phyloP scores from a whole-genome alignment of 2,329 filamentous ascomycete species.

The Cercospora brassicicola region DNA sequence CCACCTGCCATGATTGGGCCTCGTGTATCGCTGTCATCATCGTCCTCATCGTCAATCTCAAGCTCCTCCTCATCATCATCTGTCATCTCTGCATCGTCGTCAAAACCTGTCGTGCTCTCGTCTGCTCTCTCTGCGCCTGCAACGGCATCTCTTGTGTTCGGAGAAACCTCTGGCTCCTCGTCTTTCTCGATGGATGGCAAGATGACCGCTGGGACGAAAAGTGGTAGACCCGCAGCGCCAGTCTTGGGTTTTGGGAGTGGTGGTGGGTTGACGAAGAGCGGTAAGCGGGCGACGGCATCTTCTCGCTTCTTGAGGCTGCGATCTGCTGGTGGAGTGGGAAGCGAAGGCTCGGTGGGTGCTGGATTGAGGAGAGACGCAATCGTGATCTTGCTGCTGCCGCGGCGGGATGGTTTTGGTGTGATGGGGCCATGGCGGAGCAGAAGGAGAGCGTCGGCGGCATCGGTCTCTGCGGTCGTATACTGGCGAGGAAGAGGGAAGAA shows the following conservation, averaged over 20 bases:
- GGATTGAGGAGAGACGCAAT: conserved; percentile 6
- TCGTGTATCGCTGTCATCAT: background rate
- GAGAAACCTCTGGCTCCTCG: background rate
- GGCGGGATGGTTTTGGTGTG: background rate
- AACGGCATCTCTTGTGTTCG: background rate
- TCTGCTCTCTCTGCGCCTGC: background rate
- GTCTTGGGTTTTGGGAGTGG: background rate
- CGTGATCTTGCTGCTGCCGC: background rate
- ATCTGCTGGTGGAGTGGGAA: background rate
- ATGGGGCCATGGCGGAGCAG: background rate
- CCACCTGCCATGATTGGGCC: background rate
- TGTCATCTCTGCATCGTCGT: background rate
- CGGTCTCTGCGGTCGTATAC: background rate
- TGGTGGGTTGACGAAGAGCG: background rate
- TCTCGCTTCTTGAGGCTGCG: background rate
- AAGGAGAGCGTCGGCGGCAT: background rate
- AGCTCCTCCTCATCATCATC: background rate
- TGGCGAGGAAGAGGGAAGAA: background rate
- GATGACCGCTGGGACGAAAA: background rate
- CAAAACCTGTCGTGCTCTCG: background rate
- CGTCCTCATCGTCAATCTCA: background rate
- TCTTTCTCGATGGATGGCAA: background rate
- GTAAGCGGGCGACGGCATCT: background rate
- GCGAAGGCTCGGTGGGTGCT: background rate
- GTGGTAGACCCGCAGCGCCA: background rate